Percentiles rank a stretch among this genome's conserved stretches.
phyloP scores from a whole-genome alignment of 768 basidiomycete species.

The Tephrocybe rancida region DNA sequence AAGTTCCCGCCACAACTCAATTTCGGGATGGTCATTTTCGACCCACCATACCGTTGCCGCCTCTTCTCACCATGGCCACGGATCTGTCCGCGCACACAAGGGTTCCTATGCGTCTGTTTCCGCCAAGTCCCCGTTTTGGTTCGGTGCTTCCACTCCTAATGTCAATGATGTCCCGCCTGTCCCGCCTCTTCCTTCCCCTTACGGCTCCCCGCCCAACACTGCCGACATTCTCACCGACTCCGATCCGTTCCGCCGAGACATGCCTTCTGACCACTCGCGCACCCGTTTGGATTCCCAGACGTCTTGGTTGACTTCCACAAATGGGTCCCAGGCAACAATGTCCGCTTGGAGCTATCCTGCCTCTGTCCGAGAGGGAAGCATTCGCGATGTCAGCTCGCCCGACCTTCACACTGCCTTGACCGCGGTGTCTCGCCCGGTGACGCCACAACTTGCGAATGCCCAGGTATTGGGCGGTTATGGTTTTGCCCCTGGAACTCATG shows the following conservation, averaged over 20 bases:
- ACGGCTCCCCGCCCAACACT: conserved; percentile 49
- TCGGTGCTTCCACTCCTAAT: conserved; percentile 46
- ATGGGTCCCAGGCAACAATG: conserved; percentile 56
- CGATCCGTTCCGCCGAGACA: conserved; percentile 67
- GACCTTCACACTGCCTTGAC: conserved; percentile 46
- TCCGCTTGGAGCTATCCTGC: conserved; percentile 75
- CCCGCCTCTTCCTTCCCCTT: conserved; percentile 67
- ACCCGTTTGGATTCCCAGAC: conserved; percentile 63
- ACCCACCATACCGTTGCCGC: conserved; percentile 54
- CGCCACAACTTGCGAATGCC: conserved; percentile 57
- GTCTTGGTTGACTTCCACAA: conserved; percentile 74
- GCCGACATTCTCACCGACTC: conserved; percentile 43
- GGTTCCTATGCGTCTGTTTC: conserved; percentile 46
- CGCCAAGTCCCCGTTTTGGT: conserved; percentile 67
- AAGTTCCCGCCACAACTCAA: conserved; percentile 55
- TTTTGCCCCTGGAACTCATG: conserved; percentile 44
- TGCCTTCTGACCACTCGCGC: conserved; percentile 44
- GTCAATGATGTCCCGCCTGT: conserved; percentile 62
- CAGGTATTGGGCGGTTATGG: conserved; percentile 74
- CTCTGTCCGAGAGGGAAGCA: conserved; percentile 36
- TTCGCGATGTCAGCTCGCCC: conserved; percentile 36
- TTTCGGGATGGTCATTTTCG: conserved; percentile 75
- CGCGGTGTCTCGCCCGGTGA: conserved; percentile 45
- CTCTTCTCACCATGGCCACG: conserved; percentile 37
- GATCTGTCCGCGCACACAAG: conserved; percentile 32